Conservation (phyloP, 2,329 filamentous ascomycete genomes). For the Aspergillus glaucus region DNA sequence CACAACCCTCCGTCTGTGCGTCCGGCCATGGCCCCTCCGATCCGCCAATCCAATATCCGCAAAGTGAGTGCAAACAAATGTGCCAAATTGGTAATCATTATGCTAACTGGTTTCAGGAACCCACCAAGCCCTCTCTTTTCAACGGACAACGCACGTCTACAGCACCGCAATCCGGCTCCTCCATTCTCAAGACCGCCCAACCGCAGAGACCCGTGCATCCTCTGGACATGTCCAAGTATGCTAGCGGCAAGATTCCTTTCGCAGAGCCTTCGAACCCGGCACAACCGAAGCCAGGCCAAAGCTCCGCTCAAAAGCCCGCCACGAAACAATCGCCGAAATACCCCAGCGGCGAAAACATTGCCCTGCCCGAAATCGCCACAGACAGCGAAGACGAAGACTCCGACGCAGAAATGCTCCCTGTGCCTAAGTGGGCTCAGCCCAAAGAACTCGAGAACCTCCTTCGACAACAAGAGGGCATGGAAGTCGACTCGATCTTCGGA, state of each 20-base stretch:
- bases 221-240: slow-evolving; percentile 78
- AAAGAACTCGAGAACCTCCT: slow-evolving; percentile 73
- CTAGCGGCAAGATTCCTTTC: slow-evolving; percentile 84
- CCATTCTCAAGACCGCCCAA: slow-evolving; percentile 40
- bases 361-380: slow-evolving; percentile 89
- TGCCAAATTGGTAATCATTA: background rate
- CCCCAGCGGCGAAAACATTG: slow-evolving; percentile 81
- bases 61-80: slow-evolving; percentile 51
- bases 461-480: slow-evolving; percentile 66
- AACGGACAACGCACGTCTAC: slow-evolving; percentile 30
- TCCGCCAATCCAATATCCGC: slow-evolving; percentile 68
- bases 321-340: slow-evolving; percentile 72
- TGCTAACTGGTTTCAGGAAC: slow-evolving; percentile 17
- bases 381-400: slow-evolving; percentile 85
- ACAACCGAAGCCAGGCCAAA: slow-evolving; percentile 56
- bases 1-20: slow-evolving; percentile 57
- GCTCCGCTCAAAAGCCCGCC: slow-evolving; percentile 29
- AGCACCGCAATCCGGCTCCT: slow-evolving; percentile 24
- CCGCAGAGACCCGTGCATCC: slow-evolving; percentile 61
- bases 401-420: slow-evolving; percentile 54
- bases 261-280: slow-evolving; percentile 60
- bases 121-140: slow-evolving; percentile 36
- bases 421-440: slow-evolving; percentile 82
- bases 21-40: slow-evolving; percentile 73
- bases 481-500: slow-evolving; percentile 83